Evolutionary conservation across 495 filamentous ascomycete species (phyloP).

Genomic region (Aspergillus sclerotiicarbonarius): DNA sequence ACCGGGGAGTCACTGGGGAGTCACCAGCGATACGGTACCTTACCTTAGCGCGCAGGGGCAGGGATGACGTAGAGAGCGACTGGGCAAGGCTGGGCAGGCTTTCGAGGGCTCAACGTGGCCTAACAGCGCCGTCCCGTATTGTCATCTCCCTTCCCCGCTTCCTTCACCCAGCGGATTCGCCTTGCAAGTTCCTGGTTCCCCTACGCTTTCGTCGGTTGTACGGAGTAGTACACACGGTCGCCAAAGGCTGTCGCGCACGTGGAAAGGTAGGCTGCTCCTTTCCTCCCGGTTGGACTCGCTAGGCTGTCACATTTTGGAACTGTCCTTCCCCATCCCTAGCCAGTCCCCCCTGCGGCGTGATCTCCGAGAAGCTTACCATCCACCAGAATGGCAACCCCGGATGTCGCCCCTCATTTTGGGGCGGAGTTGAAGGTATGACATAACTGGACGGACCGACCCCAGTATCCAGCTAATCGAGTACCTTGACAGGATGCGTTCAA

Average conservation of each 20-base stretch:
- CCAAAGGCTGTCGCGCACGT: neutral
- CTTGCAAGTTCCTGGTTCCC: slow-evolving; percentile 7
- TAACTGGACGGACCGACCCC: neutral
- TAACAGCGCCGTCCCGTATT: slow-evolving; percentile 29
- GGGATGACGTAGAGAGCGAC: neutral
- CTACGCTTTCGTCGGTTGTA: neutral
- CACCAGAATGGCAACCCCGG: slow-evolving; percentile 67
- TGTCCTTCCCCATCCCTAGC: neutral
- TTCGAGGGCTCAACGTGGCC: slow-evolving; percentile 18
- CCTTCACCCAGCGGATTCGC: slow-evolving; percentile 20
- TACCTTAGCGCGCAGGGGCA: neutral
- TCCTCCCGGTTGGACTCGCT: slow-evolving; percentile 1
- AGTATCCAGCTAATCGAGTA: neutral
- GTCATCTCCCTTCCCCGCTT: slow-evolving; percentile 42
- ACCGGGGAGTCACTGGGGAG: neutral
- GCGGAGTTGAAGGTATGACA: slow-evolving; percentile 78
- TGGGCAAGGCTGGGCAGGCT: neutral
- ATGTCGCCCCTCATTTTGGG: slow-evolving; percentile 77
- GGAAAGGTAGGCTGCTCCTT: neutral
- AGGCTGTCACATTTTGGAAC: neutral
- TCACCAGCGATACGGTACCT: neutral
- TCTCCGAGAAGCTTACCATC: slow-evolving; percentile 8
- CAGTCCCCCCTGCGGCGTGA: slow-evolving; percentile 15
- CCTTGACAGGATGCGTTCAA: slow-evolving; percentile 82
- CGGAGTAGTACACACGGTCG: neutral